Conservation (phyloP, 2,329 filamentous ascomycete species). For the Colletotrichum euphorbiae region DNA sequence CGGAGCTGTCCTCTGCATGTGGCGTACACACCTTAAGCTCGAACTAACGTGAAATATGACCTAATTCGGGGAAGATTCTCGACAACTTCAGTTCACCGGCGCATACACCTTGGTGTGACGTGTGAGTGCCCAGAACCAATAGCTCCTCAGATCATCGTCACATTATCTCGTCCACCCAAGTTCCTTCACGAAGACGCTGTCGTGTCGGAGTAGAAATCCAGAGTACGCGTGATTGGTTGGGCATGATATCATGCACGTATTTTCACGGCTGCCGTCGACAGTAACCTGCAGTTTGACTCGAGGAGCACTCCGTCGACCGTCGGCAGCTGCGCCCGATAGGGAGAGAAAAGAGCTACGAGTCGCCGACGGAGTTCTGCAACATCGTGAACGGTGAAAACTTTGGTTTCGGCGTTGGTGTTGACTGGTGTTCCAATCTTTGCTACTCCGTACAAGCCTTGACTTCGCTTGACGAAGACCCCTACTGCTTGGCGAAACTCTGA, state of each 20-base stretch:
- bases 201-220: not conserved
- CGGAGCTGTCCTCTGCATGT: conserved; percentile 6
- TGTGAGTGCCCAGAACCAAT: not conserved
- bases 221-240: not conserved
- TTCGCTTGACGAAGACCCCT: conserved; percentile 20
- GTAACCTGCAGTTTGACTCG: not conserved
- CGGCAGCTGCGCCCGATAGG: not conserved
- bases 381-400: not conserved
- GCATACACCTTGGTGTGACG: not conserved
- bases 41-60: conserved; percentile 13
- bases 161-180: not conserved
- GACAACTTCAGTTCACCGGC: not conserved
- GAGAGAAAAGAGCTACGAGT: not conserved
- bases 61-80: conserved; percentile 14
- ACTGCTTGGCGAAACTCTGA: not conserved
- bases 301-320: not conserved
- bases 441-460: not conserved
- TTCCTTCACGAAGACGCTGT: not conserved
- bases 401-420: conserved; percentile 5
- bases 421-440: not conserved
- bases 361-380: not conserved
- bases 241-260: not conserved
- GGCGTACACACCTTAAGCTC: conserved; percentile 2
- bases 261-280: not conserved
- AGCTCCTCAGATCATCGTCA: conserved; percentile 16